phyloP scores from a whole-genome alignment of 2,329 filamentous ascomycete species.

The Tolypocladium endophyticum region DNA sequence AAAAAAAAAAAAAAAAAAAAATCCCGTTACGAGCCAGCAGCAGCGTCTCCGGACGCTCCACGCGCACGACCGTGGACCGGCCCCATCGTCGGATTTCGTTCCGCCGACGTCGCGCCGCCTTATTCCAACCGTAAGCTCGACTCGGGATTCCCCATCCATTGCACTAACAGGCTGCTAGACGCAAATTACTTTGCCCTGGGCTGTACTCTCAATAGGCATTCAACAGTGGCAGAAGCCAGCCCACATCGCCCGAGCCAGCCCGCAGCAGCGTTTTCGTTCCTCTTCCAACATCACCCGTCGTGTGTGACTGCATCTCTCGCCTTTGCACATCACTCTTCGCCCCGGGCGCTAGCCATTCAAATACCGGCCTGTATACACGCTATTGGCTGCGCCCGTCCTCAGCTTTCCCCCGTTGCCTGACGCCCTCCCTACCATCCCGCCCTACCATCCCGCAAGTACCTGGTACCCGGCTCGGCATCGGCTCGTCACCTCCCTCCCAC shows the following conservation, averaged over 20 bases:
- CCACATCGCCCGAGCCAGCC: background rate
- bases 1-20: background rate
- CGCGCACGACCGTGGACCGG: background rate
- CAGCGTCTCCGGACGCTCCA: background rate
- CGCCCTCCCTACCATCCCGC: background rate
- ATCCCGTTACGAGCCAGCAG: background rate
- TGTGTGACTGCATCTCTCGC: background rate
- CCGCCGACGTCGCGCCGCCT: background rate
- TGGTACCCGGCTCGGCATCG: slow-evolving; percentile 1
- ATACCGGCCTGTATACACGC: background rate
- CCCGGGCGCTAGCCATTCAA: background rate
- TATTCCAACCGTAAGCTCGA: background rate
- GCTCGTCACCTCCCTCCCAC: background rate
- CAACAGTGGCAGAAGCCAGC: background rate
- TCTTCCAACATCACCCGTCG: background rate
- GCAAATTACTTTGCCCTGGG: too few relatives aligned
- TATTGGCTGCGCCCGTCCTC: background rate
- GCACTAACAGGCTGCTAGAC: background rate
- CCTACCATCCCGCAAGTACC: background rate
- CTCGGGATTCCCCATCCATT: background rate
- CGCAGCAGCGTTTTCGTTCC: background rate
- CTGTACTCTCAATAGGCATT: background rate
- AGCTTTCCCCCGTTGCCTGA: background rate
- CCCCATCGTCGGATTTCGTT: background rate
- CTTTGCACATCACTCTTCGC: background rate